Percentiles rank a stretch among this genome's conserved stretches.
These are phyloP conservation scores for Colletotrichum tropicale DNA, from an alignment of 2,329 filamentous ascomycete genomes.

Conservation along the genomic window DNA sequence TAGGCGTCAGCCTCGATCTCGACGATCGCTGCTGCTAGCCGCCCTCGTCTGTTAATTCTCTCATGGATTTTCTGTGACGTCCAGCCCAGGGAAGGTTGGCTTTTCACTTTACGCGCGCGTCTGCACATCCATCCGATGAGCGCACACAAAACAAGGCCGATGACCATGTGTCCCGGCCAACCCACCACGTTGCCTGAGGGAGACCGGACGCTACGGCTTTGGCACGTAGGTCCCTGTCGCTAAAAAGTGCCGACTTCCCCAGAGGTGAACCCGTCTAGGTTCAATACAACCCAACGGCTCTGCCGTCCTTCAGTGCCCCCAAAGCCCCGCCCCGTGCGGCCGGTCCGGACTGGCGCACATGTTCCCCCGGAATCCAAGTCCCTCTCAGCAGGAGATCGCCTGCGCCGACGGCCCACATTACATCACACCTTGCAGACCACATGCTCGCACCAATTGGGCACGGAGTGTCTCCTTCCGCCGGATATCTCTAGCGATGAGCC, in stretches of 20 bases:
- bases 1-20: background rate
- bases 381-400: background rate
- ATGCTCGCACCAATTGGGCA: background rate
- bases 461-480: slow-evolving; percentile 10
- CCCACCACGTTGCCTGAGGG: background rate
- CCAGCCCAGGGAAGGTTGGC: background rate
- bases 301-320: background rate
- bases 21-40: background rate
- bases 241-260: background rate
- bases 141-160: background rate
- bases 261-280: background rate
- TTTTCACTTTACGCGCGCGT: background rate
- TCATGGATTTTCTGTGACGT: background rate
- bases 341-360: background rate
- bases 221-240: background rate
- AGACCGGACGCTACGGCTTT: background rate
- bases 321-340: background rate
- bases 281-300: background rate
- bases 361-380: background rate
- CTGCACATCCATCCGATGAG: background rate
- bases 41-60: background rate
- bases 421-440: background rate
- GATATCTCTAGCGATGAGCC: background rate
- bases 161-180: background rate
- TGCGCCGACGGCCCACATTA: slow-evolving; percentile 1